Evolutionary conservation across 2,329 filamentous ascomycete genomes (phyloP), one percentile per base, ranked within the genome.

Genomic region (Emmonsiellopsis sp.): DNA sequence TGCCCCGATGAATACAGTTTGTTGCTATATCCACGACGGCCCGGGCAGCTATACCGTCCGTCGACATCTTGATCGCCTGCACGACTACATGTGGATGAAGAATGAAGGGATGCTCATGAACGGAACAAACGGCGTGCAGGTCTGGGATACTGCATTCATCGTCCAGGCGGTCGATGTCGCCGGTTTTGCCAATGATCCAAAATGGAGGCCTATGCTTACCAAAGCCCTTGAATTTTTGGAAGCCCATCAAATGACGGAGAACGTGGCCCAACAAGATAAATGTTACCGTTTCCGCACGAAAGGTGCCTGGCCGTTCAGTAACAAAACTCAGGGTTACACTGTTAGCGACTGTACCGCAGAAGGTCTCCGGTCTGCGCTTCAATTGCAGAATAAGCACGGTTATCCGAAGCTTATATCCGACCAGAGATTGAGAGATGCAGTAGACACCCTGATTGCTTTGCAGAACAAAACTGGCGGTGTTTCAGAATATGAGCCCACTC

Each of bases 121-220:
- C 62, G 93, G 93, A 39, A 98, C 93, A 7, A 97, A 98, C 61
- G 93, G 93, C n/a, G 91, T 97, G 1, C 93, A 98, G 69, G 87
- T 84, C 58, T 98, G 93, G 93, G 93, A 98, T 66, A 98, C 93
- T 0, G 81, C 90, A 0, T 97, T 97, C 65, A 74, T 86, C 14
- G 88, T 96, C 36, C 90, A 95, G 68, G 85, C 88, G 0, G 81
- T 88, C 5, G 80, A 88, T 51, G 87, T 88, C 48, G 84, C 88
- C 6, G 89, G 87, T 0, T 79, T 96, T 31, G 84, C 86, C n/a
- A 74, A 84, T 33, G 83, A 94, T 47, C 76, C 83, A 10, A 83
- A 85, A 61, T 96, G 88, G 83, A 81, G 79, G 40, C 84, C 86
- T 0, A 94, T 96, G 87, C 78, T 98, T 32, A 78, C 77, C 6